These are phyloP conservation scores for Oryza meridionalis DNA, from an alignment of 176 grass and related monocot genomes.

Conservation along the genomic window DNA sequence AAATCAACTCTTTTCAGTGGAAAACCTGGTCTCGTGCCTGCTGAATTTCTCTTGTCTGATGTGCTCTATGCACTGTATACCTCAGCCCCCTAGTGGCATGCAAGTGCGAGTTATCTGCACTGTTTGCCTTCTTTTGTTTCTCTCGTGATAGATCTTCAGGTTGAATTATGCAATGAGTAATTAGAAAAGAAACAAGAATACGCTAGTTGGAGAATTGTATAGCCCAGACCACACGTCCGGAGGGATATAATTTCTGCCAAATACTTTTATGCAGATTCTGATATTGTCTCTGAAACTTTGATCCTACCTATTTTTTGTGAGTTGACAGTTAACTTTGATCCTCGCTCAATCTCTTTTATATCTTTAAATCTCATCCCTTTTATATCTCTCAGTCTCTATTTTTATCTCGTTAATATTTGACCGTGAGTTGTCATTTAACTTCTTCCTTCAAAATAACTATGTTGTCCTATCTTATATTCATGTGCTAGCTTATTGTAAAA, in stretches of 20 bases:
- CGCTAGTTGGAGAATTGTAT: neutral
- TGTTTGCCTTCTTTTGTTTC: neutral
- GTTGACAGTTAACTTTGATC: too few relatives aligned
- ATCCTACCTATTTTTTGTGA: neutral
- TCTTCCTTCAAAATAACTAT: too few relatives aligned
- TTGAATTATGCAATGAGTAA: neutral
- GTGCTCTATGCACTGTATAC: neutral
- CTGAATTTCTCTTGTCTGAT: neutral
- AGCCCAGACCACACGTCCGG: neutral
- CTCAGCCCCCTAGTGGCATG: conserved; percentile 10
- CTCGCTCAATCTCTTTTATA: too few relatives aligned
- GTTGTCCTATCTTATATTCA: too few relatives aligned
- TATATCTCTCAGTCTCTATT: too few relatives aligned
- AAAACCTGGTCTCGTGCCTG: neutral
- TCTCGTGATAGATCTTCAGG: too few relatives aligned
- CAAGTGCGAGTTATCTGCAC: conserved; percentile 18
- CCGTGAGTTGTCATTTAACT: too few relatives aligned
- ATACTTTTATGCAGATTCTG: neutral
- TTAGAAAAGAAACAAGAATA: neutral
- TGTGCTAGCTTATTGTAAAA: too few relatives aligned
- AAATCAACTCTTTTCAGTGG: neutral
- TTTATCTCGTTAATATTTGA: too few relatives aligned
- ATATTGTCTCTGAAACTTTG: neutral
- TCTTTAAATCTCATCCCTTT: too few relatives aligned
- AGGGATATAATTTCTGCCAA: neutral